Base-by-base conservation (phyloP, 768 basidiomycete genomes). In the Amanita phalloides region DNA sequence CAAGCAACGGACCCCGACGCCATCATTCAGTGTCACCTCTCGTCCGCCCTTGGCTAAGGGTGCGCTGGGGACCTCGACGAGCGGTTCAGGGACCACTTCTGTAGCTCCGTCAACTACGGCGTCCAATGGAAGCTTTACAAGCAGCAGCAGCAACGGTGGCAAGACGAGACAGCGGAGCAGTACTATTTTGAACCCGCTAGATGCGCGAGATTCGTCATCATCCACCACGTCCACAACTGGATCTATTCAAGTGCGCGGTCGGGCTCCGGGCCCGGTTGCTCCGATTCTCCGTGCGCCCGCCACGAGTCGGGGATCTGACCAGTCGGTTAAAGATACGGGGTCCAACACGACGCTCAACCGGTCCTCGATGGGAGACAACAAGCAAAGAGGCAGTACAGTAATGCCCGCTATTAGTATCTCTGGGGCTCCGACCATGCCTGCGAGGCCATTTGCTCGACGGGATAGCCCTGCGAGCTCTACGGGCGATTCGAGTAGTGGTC, bases 391-490 rank as follows among this genome's bases (percentile, higher is more conserved):
- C 55, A 71, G 66, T 42, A 73, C 71, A 3, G 65, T 73, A 63
- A 57, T 73, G 35, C 64, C 72, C 3, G 58, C 56, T 25, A 59
- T 64, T 26, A 60, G 63, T 23, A 45, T 61, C 30, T 49, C 62
- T n/a, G 42, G 62, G 14, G 60, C 57, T 3, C 59, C 69, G 1
- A 60, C 64, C 10, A 54, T 61, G 21, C 53, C 61, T 56, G 67
- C 64, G 6, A 77, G 76, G 54, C 86, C 86, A 5, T 89, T 88
- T 61, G 79, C 66, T 33, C 67, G 60, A 45, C 70, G 82, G 10
- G 76, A 84, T 54, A 89, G 86, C 59, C 88, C 88, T 10, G 84
- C 84, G 10, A 90, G 88, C 61, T 91, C 89, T 28, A 88, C 84
- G 11, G 89, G 89, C 6, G 88, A 85, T 61, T 90, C 88, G 54